These are phyloP conservation scores for Cocos nucifera DNA, from an alignment of 176 grass and related monocot species.

Conservation along the genomic window DNA sequence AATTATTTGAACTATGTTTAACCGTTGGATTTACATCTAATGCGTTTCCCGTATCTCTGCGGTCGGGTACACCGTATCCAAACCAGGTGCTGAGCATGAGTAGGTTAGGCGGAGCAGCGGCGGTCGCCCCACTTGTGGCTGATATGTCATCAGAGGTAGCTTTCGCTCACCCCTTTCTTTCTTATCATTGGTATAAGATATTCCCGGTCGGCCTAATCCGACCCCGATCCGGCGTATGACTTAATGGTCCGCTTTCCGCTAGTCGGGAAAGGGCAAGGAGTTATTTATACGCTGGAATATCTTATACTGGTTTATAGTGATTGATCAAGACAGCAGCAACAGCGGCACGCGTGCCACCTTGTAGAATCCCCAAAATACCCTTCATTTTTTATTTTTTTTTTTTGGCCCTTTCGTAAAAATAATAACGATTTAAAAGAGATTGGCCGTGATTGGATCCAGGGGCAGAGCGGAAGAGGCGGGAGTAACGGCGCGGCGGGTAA, in stretches of 20 bases:
- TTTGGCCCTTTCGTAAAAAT: too few species aligned
- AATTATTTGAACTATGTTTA: too few species aligned
- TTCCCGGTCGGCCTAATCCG: too few species aligned
- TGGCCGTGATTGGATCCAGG: too few species aligned
- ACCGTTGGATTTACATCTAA: too few species aligned
- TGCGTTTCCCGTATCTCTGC: too few species aligned
- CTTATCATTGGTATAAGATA: background rate
- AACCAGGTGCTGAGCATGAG: constrained; percentile 90
- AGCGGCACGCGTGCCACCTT: constrained; percentile 30
- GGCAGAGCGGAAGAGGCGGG: constrained; percentile 12
- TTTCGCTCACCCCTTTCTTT: background rate
- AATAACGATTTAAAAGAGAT: too few species aligned
- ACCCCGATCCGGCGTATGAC: too few species aligned
- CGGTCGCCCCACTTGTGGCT: constrained; percentile 52
- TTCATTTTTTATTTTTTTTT: background rate
- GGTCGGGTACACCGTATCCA: too few species aligned
- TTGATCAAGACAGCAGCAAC: constrained; percentile 10
- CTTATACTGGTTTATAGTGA: constrained; percentile 3
- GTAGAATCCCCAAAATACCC: constrained; percentile 19
- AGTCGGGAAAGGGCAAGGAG: too few species aligned
- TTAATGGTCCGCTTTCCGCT: too few species aligned
- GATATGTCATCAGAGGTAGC: constrained; percentile 71
- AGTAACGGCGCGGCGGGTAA: constrained; percentile 26
- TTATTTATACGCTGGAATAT: background rate
- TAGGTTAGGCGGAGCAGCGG: constrained; percentile 74